A percentile compares a stretch with the other conserved stretches of the same genome.
Conservation (phyloP, 768 basidiomycete genomes). For the Lactarius akahatsu region DNA sequence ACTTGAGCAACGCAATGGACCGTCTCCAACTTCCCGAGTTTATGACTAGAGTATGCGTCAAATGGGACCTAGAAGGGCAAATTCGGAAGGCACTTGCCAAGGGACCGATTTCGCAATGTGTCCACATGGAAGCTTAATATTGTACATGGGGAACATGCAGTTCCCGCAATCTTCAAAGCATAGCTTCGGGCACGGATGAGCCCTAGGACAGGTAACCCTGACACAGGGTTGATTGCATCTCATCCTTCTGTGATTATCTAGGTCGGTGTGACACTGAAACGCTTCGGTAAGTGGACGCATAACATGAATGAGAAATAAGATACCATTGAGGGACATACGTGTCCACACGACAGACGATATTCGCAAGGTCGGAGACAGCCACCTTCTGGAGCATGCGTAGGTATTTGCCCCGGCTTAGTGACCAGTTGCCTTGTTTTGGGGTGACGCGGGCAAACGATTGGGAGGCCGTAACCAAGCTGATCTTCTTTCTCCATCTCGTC, state of each 20-base stretch:
- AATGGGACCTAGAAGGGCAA: not conserved
- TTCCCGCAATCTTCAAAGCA: constrained; percentile 35
- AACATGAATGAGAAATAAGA: not conserved
- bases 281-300: not conserved
- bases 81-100: constrained; percentile 31
- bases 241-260: constrained; percentile 30
- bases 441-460: constrained; percentile 27
- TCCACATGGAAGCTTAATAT: constrained; percentile 34
- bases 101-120: constrained; percentile 30
- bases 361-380: constrained; percentile 37
- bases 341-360: constrained; percentile 35
- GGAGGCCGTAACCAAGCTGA: constrained; percentile 20
- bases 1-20: constrained; percentile 33
- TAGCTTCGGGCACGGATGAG: constrained; percentile 33
- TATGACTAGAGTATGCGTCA: constrained; percentile 29
- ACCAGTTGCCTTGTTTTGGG: not conserved
- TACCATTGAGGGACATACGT: constrained; percentile 35
- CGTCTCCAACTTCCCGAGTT: constrained; percentile 29
- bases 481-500: constrained; percentile 52
- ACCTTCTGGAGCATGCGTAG: constrained; percentile 30
- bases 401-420: constrained; percentile 24
- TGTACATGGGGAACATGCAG: constrained; percentile 33
- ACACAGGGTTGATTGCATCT: constrained; percentile 33
- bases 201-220: constrained; percentile 28
- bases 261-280: constrained; percentile 31